Percentiles rank a stretch among this genome's conserved stretches.
Evolutionary conservation across 225 moss, liverwort and hornwort species (phyloP).

Genomic region (Marchantia paleacea): DNA sequence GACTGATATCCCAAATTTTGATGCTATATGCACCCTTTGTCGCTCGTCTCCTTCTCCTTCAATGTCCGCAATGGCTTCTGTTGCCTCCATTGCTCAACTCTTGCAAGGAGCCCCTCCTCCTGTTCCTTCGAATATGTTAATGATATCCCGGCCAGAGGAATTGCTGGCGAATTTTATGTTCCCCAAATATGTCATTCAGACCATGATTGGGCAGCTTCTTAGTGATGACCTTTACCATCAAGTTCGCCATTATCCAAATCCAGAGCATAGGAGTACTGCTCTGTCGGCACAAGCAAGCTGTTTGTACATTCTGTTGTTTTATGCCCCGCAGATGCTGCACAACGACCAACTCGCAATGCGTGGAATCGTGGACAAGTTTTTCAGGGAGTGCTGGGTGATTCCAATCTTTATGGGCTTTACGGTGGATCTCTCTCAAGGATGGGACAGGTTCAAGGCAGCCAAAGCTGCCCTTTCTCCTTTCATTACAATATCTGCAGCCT

Average conservation of each 20-base stretch:
- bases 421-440: slow-evolving; percentile 75
- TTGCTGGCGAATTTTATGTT: slow-evolving; percentile 72
- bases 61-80: slow-evolving; percentile 59
- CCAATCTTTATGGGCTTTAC: slow-evolving; percentile 93
- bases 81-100: slow-evolving; percentile 55
- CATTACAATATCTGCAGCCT: slow-evolving; percentile 48
- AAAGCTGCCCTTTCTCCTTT: slow-evolving; percentile 66
- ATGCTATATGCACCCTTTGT: slow-evolving; percentile 73
- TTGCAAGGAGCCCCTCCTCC: slow-evolving; percentile 67
- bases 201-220: slow-evolving; percentile 67
- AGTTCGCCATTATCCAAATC: slow-evolving; percentile 88
- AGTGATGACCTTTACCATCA: slow-evolving; percentile 92
- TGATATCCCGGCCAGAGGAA: slow-evolving; percentile 67
- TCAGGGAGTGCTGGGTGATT: slow-evolving; percentile 81
- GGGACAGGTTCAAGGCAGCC: slow-evolving; percentile 93
- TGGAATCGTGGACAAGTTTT: slow-evolving; percentile 89
- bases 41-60: slow-evolving; percentile 49
- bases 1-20: slow-evolving; percentile 81
- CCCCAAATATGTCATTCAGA: slow-evolving; percentile 63
- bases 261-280: slow-evolving; percentile 87
- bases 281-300: slow-evolving; percentile 75
- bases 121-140: slow-evolving; percentile 62
- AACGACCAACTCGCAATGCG: slow-evolving; percentile 76
- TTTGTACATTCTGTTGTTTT: slow-evolving; percentile 73
- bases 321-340: slow-evolving; percentile 70